These are phyloP conservation scores for Limonium bicolor DNA, from an alignment of 148 eudicot species.

Conservation along the genomic window DNA sequence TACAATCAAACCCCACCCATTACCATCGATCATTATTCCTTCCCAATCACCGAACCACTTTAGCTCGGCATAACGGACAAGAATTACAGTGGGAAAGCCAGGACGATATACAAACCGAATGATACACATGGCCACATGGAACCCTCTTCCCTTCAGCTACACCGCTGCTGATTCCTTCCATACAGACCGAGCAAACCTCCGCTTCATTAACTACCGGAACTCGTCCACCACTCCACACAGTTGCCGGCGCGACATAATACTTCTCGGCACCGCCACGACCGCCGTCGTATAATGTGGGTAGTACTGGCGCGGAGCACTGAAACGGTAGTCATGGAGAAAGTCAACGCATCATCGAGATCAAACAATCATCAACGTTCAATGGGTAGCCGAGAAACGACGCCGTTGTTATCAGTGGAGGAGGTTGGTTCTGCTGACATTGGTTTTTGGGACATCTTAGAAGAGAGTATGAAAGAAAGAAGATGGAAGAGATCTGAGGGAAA, in stretches of 20 bases:
- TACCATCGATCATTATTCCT: too few species aligned
- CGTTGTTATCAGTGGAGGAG: too few species aligned
- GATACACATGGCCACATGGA: conserved; percentile 51
- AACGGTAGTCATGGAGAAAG: conserved; percentile 6
- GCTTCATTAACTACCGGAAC: too few species aligned
- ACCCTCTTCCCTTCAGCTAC: conserved; percentile 13
- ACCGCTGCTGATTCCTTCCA: conserved; percentile 26
- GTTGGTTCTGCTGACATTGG: too few species aligned
- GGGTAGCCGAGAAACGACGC: too few species aligned
- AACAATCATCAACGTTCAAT: too few species aligned
- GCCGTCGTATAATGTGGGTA: conserved; percentile 1
- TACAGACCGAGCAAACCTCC: conserved; percentile 44
- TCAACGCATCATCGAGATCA: conserved; percentile 37
- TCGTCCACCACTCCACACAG: not conserved
- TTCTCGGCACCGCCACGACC: not conserved
- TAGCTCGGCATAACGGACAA: conserved; percentile 51
- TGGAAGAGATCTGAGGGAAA: too few species aligned
- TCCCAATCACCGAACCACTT: too few species aligned
- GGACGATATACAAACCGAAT: conserved; percentile 22
- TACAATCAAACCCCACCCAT: too few species aligned
- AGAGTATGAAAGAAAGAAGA: too few species aligned
- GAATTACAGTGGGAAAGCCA: conserved; percentile 34
- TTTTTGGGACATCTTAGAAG: too few species aligned
- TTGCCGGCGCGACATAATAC: conserved; percentile 11
- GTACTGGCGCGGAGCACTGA: too few species aligned